These are phyloP conservation scores for Vachellia pachyceras DNA, from an alignment of 306 rosid genomes.

Conservation along the genomic window DNA sequence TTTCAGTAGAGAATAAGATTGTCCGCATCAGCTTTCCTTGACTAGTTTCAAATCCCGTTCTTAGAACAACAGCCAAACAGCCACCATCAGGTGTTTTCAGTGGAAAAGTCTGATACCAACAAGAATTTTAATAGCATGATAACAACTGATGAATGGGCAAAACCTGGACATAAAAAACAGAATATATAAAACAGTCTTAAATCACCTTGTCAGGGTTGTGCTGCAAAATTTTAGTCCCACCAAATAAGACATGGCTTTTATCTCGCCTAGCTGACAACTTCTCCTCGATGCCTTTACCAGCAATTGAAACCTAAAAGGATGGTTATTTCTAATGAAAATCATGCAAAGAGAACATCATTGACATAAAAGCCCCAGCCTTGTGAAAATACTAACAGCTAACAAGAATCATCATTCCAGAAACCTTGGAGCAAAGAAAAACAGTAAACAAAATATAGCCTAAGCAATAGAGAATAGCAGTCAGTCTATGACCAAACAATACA, in stretches of 20 bases:
- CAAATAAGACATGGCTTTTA: conserved; percentile 87
- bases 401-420: background rate
- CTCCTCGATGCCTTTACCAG: conserved; percentile 75
- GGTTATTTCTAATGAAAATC: conserved; percentile 39
- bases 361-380: conserved; percentile 20
- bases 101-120: conserved; percentile 74
- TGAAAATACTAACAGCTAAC: conserved; percentile 14
- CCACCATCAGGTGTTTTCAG: conserved; percentile 96
- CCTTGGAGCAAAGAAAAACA: background rate
- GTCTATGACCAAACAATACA: conserved; percentile 7
- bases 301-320: conserved; percentile 71
- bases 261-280: conserved; percentile 83
- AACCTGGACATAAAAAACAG: conserved; percentile 13
- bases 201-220: conserved; percentile 93
- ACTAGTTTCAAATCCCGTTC: conserved; percentile 99
- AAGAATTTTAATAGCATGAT: conserved; percentile 37
- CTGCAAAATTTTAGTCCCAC: conserved; percentile 98
- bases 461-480: conserved; percentile 2
- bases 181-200: conserved; percentile 1
- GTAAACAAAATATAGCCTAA: conserved; percentile 17
- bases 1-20: conserved; percentile 93
- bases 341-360: background rate
- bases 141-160: conserved; percentile 33
- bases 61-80: conserved; percentile 91
- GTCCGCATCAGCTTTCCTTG: conserved; percentile 99